phyloP scores from a whole-genome alignment of 352 stramenopile species.

The Phytophthora parvispora region DNA sequence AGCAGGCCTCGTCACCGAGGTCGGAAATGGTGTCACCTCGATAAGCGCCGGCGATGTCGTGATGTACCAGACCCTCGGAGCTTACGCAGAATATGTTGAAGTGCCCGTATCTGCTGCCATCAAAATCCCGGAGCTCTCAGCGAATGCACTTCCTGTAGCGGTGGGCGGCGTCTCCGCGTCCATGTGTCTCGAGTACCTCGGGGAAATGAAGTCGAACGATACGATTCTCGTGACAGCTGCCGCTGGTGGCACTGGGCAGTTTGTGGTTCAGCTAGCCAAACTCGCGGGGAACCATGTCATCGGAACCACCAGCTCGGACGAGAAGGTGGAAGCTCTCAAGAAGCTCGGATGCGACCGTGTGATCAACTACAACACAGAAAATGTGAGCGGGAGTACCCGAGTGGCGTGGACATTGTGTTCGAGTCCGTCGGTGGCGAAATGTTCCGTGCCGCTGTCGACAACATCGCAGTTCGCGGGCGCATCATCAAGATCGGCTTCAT shows the following conservation, averaged over 20 bases:
- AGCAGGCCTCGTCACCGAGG: conserved; percentile 43
- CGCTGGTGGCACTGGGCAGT: conserved; percentile 75
- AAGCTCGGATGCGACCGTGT: conserved; percentile 55
- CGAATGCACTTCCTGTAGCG: conserved; percentile 41
- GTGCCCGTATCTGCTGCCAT: conserved; percentile 34
- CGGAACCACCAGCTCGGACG: conserved; percentile 65
- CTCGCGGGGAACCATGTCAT: conserved; percentile 66
- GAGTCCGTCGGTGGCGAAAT: conserved; percentile 43
- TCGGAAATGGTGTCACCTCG: conserved; percentile 32
- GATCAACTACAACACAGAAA: conserved; percentile 77
- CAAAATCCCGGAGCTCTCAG: conserved; percentile 25
- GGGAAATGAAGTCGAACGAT: conserved; percentile 40
- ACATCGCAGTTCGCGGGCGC: conserved; percentile 31
- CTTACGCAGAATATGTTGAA: conserved; percentile 60
- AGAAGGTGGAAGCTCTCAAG: conserved; percentile 70
- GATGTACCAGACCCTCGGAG: conserved; percentile 49
- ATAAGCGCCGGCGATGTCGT: conserved; percentile 39
- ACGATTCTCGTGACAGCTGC: conserved; percentile 43
- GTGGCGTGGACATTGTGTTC: conserved; percentile 45
- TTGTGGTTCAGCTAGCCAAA: conserved; percentile 84
- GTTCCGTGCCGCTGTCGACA: conserved; percentile 38
- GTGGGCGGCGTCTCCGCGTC: conserved; percentile 53
- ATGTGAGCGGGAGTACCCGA: conserved; percentile 45
- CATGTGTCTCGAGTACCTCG: conserved; percentile 43
- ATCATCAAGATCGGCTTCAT: conserved; percentile 43